Evolutionary conservation across 306 rosid genomes (phyloP), one percentile per base, ranked within the genome.

Genomic region (Astragalus glycyphyllos): DNA sequence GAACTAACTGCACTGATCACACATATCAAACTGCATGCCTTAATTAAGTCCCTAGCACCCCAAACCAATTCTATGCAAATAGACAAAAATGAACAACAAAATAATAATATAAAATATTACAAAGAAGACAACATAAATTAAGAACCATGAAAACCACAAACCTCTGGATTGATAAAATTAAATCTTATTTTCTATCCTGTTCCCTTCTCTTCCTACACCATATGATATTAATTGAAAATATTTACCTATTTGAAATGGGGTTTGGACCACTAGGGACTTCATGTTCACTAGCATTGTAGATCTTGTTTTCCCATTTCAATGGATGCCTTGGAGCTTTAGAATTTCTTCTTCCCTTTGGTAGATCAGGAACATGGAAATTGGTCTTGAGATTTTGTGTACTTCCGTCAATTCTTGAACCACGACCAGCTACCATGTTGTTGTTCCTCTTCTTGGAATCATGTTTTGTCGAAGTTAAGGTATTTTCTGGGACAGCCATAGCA

Each of bases 251-350:
- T 65, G 97, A 92, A 78, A 89, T 92, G 65, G 96, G 97, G 57
- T 89, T 91, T 40, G 97, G 97, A 75, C 97, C 97, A 76, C 97
- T 91, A 34, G 97, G 97, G 8, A 91, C 96, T 82, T 89, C 92
- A 82, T 89, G 96, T 48, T 71, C 85, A 80, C 85, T 73, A 0
- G 74, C 87, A 71, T 77, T 82, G 80, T 85, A 87, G 76, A 68
- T 78, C 78, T 62, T 78, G 57, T 79, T 75, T 69, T 79, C 47
- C 90, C 89, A 61, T 49, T 80, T 77, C 74, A 79, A 54, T 13
- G 81, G 72, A 63, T 80, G 73, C 23, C 69, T 42, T 8, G 76
- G 67, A 72, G 53, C 77, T 57, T 51, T 34, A 74, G 70, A 55
- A n/a, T 38, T 59, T 23, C 69, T 58, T 74, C 74, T 76, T 41